Percentiles rank a stretch among this genome's conserved stretches.
Evolutionary conservation across 306 rosid genomes (phyloP).

Genomic region (Oxytropis ochrocephala): DNA sequence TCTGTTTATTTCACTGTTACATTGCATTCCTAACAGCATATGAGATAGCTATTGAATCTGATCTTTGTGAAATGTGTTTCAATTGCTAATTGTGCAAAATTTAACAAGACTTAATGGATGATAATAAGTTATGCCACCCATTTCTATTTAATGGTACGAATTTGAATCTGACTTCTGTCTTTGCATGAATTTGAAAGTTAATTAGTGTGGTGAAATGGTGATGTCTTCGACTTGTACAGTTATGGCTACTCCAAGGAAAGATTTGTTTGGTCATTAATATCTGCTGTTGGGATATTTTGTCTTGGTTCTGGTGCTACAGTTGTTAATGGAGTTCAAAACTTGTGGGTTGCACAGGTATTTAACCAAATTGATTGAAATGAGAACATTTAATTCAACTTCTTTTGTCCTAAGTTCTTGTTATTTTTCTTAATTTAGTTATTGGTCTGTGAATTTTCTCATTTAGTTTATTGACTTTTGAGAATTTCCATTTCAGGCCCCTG

Average conservation of each 20-base stretch:
- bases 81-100: not conserved
- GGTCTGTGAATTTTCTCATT: not conserved
- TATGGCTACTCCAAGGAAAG: conserved; percentile 99
- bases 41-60: conserved; percentile 1
- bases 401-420: not conserved
- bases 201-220: conserved; percentile 2
- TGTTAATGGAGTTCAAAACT: conserved; percentile 87
- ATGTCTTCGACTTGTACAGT: conserved; percentile 39
- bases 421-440: not conserved
- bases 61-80: conserved; percentile 6
- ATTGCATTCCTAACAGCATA: too few species aligned
- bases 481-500: conserved; percentile 72
- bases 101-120: not conserved
- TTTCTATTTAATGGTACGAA: conserved; percentile 11
- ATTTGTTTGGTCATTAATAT: conserved; percentile 99
- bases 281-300: conserved; percentile 97
- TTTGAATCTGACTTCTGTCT: not conserved
- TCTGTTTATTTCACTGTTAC: too few species aligned
- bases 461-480: conserved; percentile 16
- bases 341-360: conserved; percentile 84
- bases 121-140: not conserved
- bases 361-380: conserved; percentile 6
- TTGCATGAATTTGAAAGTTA: conserved; percentile 11
- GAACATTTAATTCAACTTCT: conserved; percentile 1
- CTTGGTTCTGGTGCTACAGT: conserved; percentile 98